phyloP scores from a whole-genome alignment of 2,329 filamentous ascomycete genomes.

The Westerdykella ornata region DNA sequence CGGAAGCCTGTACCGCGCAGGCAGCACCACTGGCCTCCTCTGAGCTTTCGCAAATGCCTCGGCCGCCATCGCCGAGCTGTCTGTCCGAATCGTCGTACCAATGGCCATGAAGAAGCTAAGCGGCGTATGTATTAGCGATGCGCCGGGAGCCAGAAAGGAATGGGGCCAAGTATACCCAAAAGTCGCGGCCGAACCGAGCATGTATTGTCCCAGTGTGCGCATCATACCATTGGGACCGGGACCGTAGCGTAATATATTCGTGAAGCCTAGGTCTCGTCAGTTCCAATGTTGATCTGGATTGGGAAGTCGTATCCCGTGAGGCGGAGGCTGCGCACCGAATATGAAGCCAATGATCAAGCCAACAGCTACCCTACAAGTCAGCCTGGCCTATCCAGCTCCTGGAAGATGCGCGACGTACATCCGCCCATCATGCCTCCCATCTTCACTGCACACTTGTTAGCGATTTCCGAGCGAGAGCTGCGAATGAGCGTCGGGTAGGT shows the following conservation, averaged over 20 bases:
- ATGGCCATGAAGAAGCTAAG: conserved; percentile 94
- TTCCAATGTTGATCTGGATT: conserved; percentile 1
- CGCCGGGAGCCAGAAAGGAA: not conserved
- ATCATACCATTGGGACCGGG: conserved; percentile 90
- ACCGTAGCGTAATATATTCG: conserved; percentile 92
- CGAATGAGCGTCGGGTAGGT: conserved; percentile 1
- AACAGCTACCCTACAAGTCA: conserved; percentile 60
- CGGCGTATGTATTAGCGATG: conserved; percentile 11
- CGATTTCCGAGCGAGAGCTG: conserved; percentile 16
- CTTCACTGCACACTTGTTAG: conserved; percentile 61
- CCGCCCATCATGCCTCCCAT: conserved; percentile 99
- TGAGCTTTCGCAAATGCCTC: conserved; percentile 68
- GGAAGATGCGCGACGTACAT: conserved; percentile 56
- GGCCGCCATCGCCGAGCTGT: conserved; percentile 68
- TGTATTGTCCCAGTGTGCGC: conserved; percentile 91
- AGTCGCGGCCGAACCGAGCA: conserved; percentile 88
- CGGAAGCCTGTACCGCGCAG: conserved; percentile 31
- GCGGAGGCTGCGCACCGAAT: conserved; percentile 58
- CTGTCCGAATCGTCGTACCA: conserved; percentile 89
- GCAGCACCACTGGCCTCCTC: conserved; percentile 64
- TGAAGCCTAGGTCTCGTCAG: conserved; percentile 56
- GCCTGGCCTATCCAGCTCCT: conserved; percentile 1
- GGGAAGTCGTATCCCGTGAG: no score
- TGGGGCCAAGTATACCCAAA: conserved; percentile 78
- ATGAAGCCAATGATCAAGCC: conserved; percentile 97